Conservation (phyloP, 371 early-diverging fungal genomes). For the Blakeslea trispora region DNA sequence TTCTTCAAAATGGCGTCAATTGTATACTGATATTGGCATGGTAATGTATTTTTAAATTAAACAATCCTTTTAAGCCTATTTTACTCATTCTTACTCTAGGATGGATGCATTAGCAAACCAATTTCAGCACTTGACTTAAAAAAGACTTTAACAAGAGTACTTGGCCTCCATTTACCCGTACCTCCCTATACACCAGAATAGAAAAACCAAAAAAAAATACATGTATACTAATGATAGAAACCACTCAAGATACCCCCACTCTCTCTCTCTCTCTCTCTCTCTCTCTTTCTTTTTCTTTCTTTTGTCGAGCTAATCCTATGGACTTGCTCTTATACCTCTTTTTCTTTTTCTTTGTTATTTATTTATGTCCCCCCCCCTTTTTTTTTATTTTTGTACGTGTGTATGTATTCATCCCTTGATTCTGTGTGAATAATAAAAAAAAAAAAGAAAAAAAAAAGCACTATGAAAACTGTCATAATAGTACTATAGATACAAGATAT, state of each 20-base stretch:
- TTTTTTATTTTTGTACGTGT: too few species aligned
- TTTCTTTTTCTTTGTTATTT: neutral
- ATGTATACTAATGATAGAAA: neutral
- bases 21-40: constrained; percentile 40
- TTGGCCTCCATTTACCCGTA: constrained; percentile 21
- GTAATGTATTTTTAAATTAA: constrained; percentile 14
- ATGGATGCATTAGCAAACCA: constrained; percentile 54
- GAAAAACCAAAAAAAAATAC: too few species aligned
- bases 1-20: constrained; percentile 26
- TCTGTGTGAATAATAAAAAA: neutral
- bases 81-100: constrained; percentile 36
- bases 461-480: too few species aligned
- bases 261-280: too few species aligned
- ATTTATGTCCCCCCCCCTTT: neutral
- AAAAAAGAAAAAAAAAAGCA: too few species aligned
- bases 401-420: neutral
- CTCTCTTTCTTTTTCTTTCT: too few species aligned
- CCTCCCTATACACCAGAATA: constrained; percentile 30
- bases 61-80: too few species aligned
- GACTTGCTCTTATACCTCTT: too few species aligned
- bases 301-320: too few species aligned
- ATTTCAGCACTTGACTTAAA: constrained; percentile 37
- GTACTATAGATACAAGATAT: too few species aligned
- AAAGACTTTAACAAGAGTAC: constrained; percentile 31
- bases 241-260: too few species aligned